Percentiles rank a stretch among this genome's conserved stretches.
These are phyloP conservation scores for Chlamydomonas asymmetrica DNA, from an alignment of 139 green algal genomes.

Conservation along the genomic window DNA sequence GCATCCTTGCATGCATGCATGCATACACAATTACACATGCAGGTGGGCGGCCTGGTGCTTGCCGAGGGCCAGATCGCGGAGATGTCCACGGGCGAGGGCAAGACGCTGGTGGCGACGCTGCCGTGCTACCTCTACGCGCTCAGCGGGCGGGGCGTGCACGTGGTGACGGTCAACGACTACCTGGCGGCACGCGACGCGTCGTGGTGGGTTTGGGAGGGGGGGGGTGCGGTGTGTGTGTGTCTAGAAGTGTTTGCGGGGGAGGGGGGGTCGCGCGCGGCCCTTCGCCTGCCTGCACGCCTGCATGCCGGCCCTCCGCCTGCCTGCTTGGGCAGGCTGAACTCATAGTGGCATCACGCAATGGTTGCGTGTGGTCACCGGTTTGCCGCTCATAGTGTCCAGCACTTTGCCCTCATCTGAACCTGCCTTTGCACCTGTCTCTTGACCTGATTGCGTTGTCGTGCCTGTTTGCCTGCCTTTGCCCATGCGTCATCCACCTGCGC, in stretches of 20 bases:
- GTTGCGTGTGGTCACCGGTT: too few species aligned
- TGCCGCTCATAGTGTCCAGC: too few species aligned
- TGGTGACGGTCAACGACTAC: conserved; percentile 96
- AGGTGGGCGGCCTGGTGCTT: conserved; percentile 93
- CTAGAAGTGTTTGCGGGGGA: too few species aligned
- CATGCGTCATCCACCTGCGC: too few species aligned
- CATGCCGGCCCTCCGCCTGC: too few species aligned
- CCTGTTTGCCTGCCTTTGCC: not conserved
- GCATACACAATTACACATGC: conserved; percentile 25
- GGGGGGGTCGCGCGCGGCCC: not conserved
- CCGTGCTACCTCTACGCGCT: conserved; percentile 75
- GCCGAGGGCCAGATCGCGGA: conserved; percentile 95
- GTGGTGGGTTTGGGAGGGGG: conserved; percentile 48
- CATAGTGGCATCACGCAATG: too few species aligned
- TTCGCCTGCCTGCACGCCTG: too few species aligned
- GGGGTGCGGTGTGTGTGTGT: not conserved
- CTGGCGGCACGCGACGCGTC: conserved; percentile 79
- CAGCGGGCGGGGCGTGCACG: conserved; percentile 71
- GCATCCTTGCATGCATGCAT: not conserved
- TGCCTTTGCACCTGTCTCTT: not conserved
- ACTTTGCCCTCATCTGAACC: not conserved
- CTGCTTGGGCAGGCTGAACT: too few species aligned
- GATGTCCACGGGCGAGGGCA: conserved; percentile 98
- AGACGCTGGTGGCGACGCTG: conserved; percentile 73
- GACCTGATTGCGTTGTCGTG: not conserved